Evolutionary conservation across 352 stramenopile genomes (phyloP).

Genomic region (Phytophthora tentaculata): DNA sequence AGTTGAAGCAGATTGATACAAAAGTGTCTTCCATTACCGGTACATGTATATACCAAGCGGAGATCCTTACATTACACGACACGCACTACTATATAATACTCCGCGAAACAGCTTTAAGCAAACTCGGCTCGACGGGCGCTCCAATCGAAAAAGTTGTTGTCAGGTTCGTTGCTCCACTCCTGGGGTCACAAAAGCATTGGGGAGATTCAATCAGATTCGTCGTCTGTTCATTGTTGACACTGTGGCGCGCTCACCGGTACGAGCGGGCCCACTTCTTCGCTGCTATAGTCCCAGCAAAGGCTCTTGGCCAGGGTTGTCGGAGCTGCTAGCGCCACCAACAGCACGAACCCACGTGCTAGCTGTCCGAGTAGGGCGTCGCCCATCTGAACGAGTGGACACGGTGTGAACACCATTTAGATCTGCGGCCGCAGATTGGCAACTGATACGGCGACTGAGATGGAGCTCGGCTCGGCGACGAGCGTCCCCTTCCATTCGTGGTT

Average conservation of each 20-base stretch:
- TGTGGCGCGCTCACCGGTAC: slow-evolving; percentile 1
- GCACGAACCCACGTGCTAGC: slow-evolving; percentile 15
- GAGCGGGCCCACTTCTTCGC: slow-evolving; percentile 20
- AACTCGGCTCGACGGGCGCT: slow-evolving; percentile 9
- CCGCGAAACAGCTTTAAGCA: background rate
- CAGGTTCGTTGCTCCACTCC: slow-evolving; percentile 28
- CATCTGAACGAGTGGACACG: background rate
- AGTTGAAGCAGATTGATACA: background rate
- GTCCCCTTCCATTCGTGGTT: background rate
- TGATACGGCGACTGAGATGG: background rate
- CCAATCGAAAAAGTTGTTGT: slow-evolving; percentile 25
- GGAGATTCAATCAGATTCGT: background rate
- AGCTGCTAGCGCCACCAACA: background rate
- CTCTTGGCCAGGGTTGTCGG: slow-evolving; percentile 13
- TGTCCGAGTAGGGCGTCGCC: slow-evolving; percentile 3
- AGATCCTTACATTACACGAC: no score
- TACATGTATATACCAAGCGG: no score
- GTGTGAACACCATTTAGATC: background rate
- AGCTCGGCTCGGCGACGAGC: background rate
- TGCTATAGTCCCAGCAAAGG: slow-evolving; percentile 28
- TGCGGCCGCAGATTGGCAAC: background rate
- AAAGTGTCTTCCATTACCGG: no score
- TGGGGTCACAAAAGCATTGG: background rate
- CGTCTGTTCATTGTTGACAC: background rate
- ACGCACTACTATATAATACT: no score